A percentile compares a stretch with the other conserved stretches of the same genome.
These are phyloP conservation scores for Karstenula rhodostoma DNA, from an alignment of 2,329 filamentous ascomycete species.

Conservation along the genomic window DNA sequence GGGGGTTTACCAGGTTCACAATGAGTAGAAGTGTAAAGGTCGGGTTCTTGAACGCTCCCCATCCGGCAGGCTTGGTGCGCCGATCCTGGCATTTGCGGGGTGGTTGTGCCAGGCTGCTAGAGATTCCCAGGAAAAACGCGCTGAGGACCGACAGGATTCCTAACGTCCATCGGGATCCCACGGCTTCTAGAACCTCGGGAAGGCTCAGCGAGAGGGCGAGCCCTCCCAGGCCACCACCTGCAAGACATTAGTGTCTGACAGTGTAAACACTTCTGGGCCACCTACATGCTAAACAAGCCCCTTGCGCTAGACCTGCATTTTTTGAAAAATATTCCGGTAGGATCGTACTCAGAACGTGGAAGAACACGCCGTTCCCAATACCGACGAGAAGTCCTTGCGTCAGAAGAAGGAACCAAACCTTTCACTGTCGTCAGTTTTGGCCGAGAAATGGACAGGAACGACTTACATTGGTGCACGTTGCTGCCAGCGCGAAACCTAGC, in stretches of 20 bases:
- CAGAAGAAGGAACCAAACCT: constrained; percentile 53
- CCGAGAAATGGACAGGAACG: neutral
- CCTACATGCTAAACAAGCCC: constrained; percentile 25
- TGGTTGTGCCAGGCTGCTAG: constrained; percentile 46
- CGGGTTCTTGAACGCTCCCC: constrained; percentile 48
- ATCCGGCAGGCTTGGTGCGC: constrained; percentile 51
- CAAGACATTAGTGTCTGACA: neutral
- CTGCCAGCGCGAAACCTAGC: constrained; percentile 25
- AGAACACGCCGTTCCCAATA: constrained; percentile 55
- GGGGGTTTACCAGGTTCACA: constrained; percentile 50
- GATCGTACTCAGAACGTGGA: constrained; percentile 55
- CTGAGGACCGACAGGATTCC: constrained; percentile 51
- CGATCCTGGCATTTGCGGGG: constrained; percentile 50
- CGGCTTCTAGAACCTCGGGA: constrained; percentile 50
- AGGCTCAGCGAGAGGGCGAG: constrained; percentile 30
- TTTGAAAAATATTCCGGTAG: constrained; percentile 60
- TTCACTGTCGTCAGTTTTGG: constrained; percentile 11
- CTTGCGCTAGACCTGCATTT: constrained; percentile 51
- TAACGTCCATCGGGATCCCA: constrained; percentile 58
- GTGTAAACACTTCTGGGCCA: neutral
- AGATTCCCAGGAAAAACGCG: constrained; percentile 45
- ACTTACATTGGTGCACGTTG: constrained; percentile 28
- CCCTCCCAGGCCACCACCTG: constrained; percentile 29
- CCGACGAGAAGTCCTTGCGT: constrained; percentile 57
- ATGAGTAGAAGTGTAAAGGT: constrained; percentile 54